phyloP scores from a whole-genome alignment of 2,329 filamentous ascomycete genomes.

The Aspergillus aculeatinus region DNA sequence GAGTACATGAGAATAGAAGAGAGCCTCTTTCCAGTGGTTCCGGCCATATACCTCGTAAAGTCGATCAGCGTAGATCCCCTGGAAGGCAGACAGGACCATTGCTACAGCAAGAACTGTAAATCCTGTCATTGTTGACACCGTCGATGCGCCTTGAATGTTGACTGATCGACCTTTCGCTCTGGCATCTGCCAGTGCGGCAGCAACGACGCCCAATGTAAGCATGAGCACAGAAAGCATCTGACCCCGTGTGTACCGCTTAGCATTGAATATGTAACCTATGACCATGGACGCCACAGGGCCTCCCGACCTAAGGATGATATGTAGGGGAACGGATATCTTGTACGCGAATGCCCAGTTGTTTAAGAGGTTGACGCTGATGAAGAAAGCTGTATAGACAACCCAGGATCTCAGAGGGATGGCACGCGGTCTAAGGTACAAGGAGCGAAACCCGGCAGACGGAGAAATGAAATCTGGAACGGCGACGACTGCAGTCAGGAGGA shows the following conservation, averaged over 20 bases:
- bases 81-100: constrained; percentile 85
- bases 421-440: constrained; percentile 72
- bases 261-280: constrained; percentile 79
- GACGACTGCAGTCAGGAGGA: constrained; percentile 75
- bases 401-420: constrained; percentile 81
- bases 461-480: constrained; percentile 77
- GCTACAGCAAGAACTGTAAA: constrained; percentile 81
- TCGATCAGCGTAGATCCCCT: constrained; percentile 92
- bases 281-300: constrained; percentile 94
- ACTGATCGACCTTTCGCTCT: constrained; percentile 65
- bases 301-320: constrained; percentile 93
- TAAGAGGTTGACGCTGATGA: constrained; percentile 89
- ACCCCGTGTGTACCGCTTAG: constrained; percentile 73
- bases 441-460: constrained; percentile 55
- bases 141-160: constrained; percentile 16
- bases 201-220: constrained; percentile 80
- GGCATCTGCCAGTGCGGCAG: constrained; percentile 87
- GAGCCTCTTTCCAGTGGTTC: constrained; percentile 86
- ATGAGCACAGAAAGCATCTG: constrained; percentile 80
- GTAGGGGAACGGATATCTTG: constrained; percentile 90
- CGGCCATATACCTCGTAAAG: constrained; percentile 80
- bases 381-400: constrained; percentile 83
- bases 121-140: constrained; percentile 56
- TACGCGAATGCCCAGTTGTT: constrained; percentile 99
- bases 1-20: constrained; percentile 79